phyloP scores from a whole-genome alignment of 2,329 filamentous ascomycete species.

The Cadophora sp. region DNA sequence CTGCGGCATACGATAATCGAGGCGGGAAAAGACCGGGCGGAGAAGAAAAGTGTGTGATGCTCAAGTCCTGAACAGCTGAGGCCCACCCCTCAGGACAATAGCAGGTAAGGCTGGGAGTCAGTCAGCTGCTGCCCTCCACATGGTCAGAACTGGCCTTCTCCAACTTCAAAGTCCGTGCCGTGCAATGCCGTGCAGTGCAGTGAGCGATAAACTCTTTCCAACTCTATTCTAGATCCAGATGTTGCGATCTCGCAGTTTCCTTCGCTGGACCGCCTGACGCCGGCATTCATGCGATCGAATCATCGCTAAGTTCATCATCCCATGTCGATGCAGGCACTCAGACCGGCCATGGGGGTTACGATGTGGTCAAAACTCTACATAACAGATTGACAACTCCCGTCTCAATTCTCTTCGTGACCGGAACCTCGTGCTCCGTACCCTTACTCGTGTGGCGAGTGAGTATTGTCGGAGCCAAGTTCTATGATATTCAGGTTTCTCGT shows the following conservation, averaged over 20 bases:
- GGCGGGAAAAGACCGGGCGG: too few species aligned
- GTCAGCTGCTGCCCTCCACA: slow-evolving; percentile 3
- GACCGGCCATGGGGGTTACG: background rate
- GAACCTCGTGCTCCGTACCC: background rate
- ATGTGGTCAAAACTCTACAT: slow-evolving; percentile 6
- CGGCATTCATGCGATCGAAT: slow-evolving; percentile 8
- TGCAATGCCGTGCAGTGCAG: background rate
- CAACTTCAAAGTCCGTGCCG: background rate
- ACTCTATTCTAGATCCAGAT: background rate
- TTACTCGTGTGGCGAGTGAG: slow-evolving; percentile 14
- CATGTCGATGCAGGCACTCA: slow-evolving; percentile 15
- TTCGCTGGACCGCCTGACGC: background rate
- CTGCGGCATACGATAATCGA: too few species aligned
- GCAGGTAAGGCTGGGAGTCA: background rate
- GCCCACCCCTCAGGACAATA: background rate
- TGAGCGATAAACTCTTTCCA: background rate
- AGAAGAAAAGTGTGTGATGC: background rate
- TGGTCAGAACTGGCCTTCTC: background rate
- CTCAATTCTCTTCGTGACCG: background rate
- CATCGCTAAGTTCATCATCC: background rate
- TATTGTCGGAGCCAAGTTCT: background rate
- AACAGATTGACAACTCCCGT: background rate
- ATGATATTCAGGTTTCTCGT: background rate
- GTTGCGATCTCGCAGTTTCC: slow-evolving; percentile 1
- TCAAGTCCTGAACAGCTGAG: background rate